Percentiles rank a stretch among this genome's conserved stretches.
Conservation (phyloP, 192 early-diverging fungal genomes). For the Coemansia sp. region DNA sequence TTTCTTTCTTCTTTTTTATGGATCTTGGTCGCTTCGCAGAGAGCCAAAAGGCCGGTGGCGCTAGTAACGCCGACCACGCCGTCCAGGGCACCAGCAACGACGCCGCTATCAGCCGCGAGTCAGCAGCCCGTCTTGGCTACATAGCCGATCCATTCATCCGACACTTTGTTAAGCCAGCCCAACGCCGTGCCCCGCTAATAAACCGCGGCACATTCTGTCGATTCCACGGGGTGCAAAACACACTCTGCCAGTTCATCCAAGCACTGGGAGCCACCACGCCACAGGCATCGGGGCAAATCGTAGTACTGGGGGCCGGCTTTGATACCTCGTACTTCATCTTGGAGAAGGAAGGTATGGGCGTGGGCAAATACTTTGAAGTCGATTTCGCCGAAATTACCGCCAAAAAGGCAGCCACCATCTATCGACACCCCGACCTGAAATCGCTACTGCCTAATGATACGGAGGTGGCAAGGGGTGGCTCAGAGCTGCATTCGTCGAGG, state of each 20-base stretch:
- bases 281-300: slow-evolving; percentile 58
- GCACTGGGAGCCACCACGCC: neutral
- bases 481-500: slow-evolving; percentile 63
- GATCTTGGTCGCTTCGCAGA: neutral
- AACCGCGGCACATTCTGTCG: slow-evolving; percentile 90
- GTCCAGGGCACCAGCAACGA: slow-evolving; percentile 90
- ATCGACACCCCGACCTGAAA: slow-evolving; percentile 34
- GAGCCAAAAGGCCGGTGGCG: slow-evolving; percentile 5
- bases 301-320: slow-evolving; percentile 85
- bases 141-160: slow-evolving; percentile 78
- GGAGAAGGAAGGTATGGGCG: slow-evolving; percentile 52
- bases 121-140: slow-evolving; percentile 80
- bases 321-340: slow-evolving; percentile 89
- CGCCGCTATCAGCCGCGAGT: slow-evolving; percentile 80
- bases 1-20: neutral
- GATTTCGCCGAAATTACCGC: slow-evolving; percentile 87
- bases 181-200: slow-evolving; percentile 82
- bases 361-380: slow-evolving; percentile 76
- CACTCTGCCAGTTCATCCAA: slow-evolving; percentile 65
- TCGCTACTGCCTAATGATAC: slow-evolving; percentile 33
- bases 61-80: slow-evolving; percentile 63
- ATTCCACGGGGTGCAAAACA: slow-evolving; percentile 61
- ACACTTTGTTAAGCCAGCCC: slow-evolving; percentile 73
- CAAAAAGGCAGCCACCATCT: slow-evolving; percentile 72
- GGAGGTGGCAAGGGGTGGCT: slow-evolving; percentile 60